Evolutionary conservation across 345 rosid species (phyloP).

Genomic region (Brassica carinata): DNA sequence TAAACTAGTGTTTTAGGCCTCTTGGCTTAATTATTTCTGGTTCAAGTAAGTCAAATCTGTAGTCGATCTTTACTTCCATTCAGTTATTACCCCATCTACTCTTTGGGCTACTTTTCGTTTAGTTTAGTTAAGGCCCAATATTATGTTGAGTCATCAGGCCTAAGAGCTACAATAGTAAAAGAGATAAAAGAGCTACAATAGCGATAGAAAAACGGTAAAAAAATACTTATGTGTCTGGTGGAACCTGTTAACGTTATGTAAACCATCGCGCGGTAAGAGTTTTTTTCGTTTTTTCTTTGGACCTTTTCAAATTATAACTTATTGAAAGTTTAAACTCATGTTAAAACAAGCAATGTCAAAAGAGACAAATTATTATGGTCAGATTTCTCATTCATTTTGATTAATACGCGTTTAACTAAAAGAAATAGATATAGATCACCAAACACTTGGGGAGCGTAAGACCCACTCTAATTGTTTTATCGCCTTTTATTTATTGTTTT

Average conservation of each 20-base stretch:
- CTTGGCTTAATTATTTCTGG: not conserved
- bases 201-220: not conserved
- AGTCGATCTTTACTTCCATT: not conserved
- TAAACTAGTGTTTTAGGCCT: not conserved
- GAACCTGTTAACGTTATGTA: too few species aligned
- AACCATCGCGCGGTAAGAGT: too few species aligned
- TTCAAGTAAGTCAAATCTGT: not conserved
- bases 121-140: not conserved
- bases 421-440: not conserved
- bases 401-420: not conserved
- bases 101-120: not conserved
- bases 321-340: not conserved
- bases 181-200: not conserved
- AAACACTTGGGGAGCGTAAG: constrained; percentile 11
- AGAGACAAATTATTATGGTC: not conserved
- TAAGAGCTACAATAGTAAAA: not conserved
- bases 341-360: not conserved
- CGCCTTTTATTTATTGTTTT: not conserved
- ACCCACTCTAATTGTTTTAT: constrained; percentile 17
- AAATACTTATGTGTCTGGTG: too few species aligned
- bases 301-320: not conserved
- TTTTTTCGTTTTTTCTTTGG: not conserved
- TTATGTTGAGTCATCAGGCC: not conserved
- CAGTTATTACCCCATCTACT: not conserved
- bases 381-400: not conserved